Base-by-base conservation (phyloP, 371 early-diverging fungal species). In the Rhizopus delemar region DNA sequence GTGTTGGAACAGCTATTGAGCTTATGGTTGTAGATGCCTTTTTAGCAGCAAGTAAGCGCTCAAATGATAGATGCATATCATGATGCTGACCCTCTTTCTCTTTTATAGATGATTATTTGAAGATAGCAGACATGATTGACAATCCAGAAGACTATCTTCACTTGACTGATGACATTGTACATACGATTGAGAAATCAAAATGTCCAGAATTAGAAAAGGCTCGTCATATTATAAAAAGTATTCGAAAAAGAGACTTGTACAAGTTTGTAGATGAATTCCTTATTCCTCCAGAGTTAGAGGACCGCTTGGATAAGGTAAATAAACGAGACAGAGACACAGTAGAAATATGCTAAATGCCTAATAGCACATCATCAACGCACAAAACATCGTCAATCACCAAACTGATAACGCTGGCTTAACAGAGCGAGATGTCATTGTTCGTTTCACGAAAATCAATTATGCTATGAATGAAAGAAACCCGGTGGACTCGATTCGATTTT, bases 21-120 rank as follows among this genome's bases (percentile, higher is more conserved):
- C 73, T 86, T 43, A 96, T 98, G 96, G 64, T 97, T 22, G 84
- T 86, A 5, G 97, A 97, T 61, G 92, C 91, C 0, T 66, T 98
- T 43, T 65, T 93, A 8, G 70, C 77, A n/a, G 98, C 98, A 8
- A 70, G 74, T 72, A 68, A 45, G 43, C 22, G 22, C 22, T 22
- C 22, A 22, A 22, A 22, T 22, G 0, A 22, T 22, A 22, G 22
- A 22, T 22, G 22, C 22, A 22, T 22, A 22, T 22, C 22, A 22
- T 22, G 22, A 22, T 22, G 22, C 22, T 22, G 2, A 22, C 2
- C 22, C 22, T 22, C 22, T 22, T 22, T 22, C 22, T 22, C 2
- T 22, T 22, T 22, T 22, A 33, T 28, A 75, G 90, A 97, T 68
- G 68, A 77, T 0, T 58, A 82, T 34, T 63, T 97, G 58, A 73